These are phyloP conservation scores for Hypoxylon fuscum DNA, from an alignment of 495 filamentous ascomycete genomes.

Conservation along the genomic window DNA sequence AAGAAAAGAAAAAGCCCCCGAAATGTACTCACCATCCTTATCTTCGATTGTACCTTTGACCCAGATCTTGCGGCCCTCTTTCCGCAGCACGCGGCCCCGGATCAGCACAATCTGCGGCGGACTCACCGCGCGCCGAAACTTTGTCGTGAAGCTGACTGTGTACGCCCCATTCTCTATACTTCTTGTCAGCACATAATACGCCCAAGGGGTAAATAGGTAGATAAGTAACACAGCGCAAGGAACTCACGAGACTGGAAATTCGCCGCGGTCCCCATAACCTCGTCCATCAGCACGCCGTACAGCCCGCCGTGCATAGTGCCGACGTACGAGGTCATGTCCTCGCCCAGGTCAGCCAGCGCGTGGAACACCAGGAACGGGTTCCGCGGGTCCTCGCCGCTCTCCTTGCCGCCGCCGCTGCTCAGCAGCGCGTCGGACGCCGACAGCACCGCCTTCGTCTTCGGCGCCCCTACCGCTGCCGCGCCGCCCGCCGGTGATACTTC, in stretches of 20 bases:
- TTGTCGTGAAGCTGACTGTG: slow-evolving; percentile 44
- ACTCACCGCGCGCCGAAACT: slow-evolving; percentile 42
- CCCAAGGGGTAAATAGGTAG: not conserved
- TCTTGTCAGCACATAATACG: not conserved
- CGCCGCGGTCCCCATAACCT: slow-evolving; percentile 55
- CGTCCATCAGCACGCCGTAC: slow-evolving; percentile 61
- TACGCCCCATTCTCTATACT: slow-evolving; percentile 38
- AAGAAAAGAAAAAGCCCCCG: not conserved
- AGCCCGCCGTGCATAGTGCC: slow-evolving; percentile 68
- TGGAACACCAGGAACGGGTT: slow-evolving; percentile 53
- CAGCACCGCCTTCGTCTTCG: not conserved
- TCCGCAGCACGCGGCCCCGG: slow-evolving; percentile 38
- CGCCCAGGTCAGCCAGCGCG: slow-evolving; percentile 60
- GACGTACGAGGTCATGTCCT: slow-evolving; percentile 63
- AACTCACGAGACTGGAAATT: slow-evolving; percentile 38
- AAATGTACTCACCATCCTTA: slow-evolving; percentile 38
- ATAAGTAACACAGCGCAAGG: not conserved
- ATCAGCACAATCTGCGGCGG: slow-evolving; percentile 43
- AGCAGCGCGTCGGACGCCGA: slow-evolving; percentile 13
- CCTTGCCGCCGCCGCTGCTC: slow-evolving; percentile 20
- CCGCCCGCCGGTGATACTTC: slow-evolving; percentile 2
- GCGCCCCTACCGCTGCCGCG: not conserved
- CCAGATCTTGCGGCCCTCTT: slow-evolving; percentile 44
- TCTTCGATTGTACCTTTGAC: slow-evolving; percentile 44
- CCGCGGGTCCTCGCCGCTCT: slow-evolving; percentile 34